Evolutionary conservation across 2,329 filamentous ascomycete species (phyloP).

Genomic region (Penicillium carneum): DNA sequence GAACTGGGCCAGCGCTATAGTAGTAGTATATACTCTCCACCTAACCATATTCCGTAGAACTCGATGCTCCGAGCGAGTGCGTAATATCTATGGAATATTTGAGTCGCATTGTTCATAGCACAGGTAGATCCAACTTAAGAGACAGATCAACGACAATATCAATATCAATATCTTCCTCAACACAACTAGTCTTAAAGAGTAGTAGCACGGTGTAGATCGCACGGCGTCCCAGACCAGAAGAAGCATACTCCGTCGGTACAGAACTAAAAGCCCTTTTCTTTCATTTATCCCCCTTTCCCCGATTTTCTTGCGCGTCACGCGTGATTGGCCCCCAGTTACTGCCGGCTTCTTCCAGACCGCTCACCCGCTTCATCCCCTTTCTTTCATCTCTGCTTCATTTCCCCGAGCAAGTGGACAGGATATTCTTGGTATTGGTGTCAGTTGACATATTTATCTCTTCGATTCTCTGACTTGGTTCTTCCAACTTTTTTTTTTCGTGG

Average conservation of each 20-base stretch:
- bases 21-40: conserved; percentile 10
- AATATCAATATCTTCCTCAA: conserved; percentile 6
- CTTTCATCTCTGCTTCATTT: conserved; percentile 25
- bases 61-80: neutral
- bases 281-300: conserved; percentile 24
- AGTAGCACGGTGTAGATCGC: conserved; percentile 10
- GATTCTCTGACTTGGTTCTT: neutral
- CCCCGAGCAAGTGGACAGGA: conserved; percentile 6
- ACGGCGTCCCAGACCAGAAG: conserved; percentile 17
- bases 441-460: conserved; percentile 8
- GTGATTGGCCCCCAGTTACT: conserved; percentile 34
- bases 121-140: neutral
- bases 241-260: neutral
- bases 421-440: conserved; percentile 5
- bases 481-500: neutral
- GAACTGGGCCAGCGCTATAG: conserved; percentile 2
- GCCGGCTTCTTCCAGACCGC: conserved; percentile 32
- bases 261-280: conserved; percentile 10
- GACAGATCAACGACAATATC: neutral
- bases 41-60: neutral
- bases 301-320: conserved; percentile 20
- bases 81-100: neutral
- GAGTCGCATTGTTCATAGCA: too few species aligned
- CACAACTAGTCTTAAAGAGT: conserved; percentile 13
- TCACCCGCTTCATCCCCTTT: conserved; percentile 36